Evolutionary conservation across 306 rosid species (phyloP).

Genomic region (Parietaria judaica): DNA sequence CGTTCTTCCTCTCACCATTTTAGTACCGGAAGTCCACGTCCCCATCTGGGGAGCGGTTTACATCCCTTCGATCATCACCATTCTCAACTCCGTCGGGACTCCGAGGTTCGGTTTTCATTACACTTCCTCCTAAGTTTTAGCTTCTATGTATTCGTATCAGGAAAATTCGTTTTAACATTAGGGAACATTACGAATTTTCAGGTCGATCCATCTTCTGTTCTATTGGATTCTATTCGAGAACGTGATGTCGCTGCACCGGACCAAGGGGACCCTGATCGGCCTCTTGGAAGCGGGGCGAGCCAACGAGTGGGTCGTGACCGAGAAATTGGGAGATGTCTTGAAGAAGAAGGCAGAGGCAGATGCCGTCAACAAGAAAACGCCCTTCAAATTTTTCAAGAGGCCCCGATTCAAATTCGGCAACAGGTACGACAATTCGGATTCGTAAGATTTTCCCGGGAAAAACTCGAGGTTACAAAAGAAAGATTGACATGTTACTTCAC

Average conservation of each 20-base stretch:
- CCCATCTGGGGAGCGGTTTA: conserved; percentile 99
- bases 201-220: conserved; percentile 92
- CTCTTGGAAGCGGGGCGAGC: conserved; percentile 74
- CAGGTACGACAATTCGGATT: conserved; percentile 37
- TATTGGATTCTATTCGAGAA: conserved; percentile 99
- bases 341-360: conserved; percentile 70
- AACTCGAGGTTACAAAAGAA: too few species aligned
- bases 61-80: conserved; percentile 92
- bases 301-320: conserved; percentile 98
- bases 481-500: conserved; percentile 4
- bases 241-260: conserved; percentile 97
- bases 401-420: conserved; percentile 54
- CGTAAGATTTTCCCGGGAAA: not conserved
- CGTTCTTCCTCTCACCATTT: conserved; percentile 85
- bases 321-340: conserved; percentile 76
- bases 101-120: conserved; percentile 55
- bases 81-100: conserved; percentile 96
- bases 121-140: not conserved
- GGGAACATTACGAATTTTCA: conserved; percentile 14
- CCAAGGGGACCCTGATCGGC: conserved; percentile 87
- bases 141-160: too few species aligned
- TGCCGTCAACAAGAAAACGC: conserved; percentile 57
- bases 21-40: conserved; percentile 93
- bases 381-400: conserved; percentile 41
- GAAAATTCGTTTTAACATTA: too few species aligned